Conservation (phyloP, 306 rosid species). For the Fragaria nilgerrensis region DNA sequence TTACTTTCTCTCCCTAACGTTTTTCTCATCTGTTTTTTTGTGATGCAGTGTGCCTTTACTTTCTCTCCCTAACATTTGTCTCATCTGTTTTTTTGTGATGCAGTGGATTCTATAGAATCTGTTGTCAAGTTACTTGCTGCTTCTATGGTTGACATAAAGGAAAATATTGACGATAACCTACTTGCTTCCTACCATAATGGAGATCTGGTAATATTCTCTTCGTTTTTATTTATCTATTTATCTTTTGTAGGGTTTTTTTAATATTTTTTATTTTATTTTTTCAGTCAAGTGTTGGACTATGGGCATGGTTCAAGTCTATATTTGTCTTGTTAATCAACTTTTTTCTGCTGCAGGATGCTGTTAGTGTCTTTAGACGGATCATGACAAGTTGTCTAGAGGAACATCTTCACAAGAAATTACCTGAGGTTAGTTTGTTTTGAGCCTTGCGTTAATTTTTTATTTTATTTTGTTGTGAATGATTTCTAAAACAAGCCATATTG, state of each 20-base stretch:
- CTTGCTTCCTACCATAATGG: conserved; percentile 46
- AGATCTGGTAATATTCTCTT: conserved; percentile 38
- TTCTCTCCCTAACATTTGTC: conserved; percentile 2
- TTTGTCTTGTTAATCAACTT: conserved; percentile 1
- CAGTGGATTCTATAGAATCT: conserved; percentile 44
- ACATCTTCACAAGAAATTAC: conserved; percentile 40
- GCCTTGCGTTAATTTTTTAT: neutral
- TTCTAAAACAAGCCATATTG: neutral
- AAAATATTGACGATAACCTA: conserved; percentile 66
- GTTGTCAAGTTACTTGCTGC: conserved; percentile 61
- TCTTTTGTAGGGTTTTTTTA: neutral
- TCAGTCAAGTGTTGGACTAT: neutral
- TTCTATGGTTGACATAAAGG: conserved; percentile 59
- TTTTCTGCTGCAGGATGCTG: conserved; percentile 52
- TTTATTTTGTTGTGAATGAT: neutral
- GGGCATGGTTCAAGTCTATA: neutral
- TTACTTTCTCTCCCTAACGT: neutral
- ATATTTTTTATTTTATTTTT: neutral
- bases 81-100: conserved; percentile 22
- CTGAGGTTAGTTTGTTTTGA: conserved; percentile 58
- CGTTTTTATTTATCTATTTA: neutral
- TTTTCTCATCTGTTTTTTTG: neutral
- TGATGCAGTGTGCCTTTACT: conserved; percentile 33
- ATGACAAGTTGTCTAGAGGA: conserved; percentile 56
- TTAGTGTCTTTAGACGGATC: conserved; percentile 43